These are phyloP conservation scores for Fraxinus greggii DNA, from an alignment of 305 asterid genomes.

Conservation along the genomic window DNA sequence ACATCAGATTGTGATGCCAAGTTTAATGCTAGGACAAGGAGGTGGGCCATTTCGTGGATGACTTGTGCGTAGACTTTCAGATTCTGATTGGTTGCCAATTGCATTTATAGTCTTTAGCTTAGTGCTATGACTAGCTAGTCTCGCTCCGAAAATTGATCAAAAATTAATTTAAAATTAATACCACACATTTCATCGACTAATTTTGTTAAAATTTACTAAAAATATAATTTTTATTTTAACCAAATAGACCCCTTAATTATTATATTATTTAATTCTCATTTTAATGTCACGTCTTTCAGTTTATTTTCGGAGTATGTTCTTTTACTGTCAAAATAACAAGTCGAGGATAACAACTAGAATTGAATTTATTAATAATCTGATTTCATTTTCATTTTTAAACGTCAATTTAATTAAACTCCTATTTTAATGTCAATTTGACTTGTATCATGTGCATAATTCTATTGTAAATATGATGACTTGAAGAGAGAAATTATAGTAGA, in stretches of 20 bases:
- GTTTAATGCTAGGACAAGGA: background rate
- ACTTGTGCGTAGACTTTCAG: background rate
- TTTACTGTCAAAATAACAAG: too few species aligned
- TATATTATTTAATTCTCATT: too few species aligned
- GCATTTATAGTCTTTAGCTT: background rate
- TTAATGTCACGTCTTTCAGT: background rate
- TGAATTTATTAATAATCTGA: too few species aligned
- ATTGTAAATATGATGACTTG: background rate
- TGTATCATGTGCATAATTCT: background rate
- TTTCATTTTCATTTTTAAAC: background rate
- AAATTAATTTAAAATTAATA: background rate
- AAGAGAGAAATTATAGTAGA: background rate
- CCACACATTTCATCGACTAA: background rate
- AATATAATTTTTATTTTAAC: background rate
- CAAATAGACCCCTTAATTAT: background rate
- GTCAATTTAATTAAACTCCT: too few species aligned
- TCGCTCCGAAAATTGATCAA: background rate
- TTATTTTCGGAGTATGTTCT: background rate
- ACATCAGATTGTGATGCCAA: background rate
- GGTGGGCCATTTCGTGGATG: background rate
- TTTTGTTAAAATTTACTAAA: background rate
- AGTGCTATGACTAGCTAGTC: background rate
- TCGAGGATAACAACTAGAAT: too few species aligned
- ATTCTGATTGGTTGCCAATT: background rate
- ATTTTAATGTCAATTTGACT: background rate